phyloP scores from a whole-genome alignment of 345 rosid genomes.

The Capsella bursapastoris region DNA sequence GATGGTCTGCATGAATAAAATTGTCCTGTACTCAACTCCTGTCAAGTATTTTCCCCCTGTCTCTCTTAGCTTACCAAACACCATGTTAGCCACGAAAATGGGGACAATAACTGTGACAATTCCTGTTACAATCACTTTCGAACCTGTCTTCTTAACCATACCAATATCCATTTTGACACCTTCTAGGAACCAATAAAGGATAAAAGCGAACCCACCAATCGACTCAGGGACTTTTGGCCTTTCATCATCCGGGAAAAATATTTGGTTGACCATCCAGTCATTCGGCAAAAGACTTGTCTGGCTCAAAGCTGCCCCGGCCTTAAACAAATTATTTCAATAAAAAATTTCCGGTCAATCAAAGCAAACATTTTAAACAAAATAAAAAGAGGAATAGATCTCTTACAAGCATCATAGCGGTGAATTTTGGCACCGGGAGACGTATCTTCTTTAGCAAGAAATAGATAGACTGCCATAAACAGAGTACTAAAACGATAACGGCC shows the following conservation, averaged over 20 bases:
- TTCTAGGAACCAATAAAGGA: slow-evolving; percentile 52
- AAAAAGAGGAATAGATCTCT: neutral
- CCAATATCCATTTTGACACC: slow-evolving; percentile 60
- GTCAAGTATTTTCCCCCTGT: slow-evolving; percentile 34
- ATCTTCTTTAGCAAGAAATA: slow-evolving; percentile 37
- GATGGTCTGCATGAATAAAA: slow-evolving; percentile 37
- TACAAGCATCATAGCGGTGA: slow-evolving; percentile 46
- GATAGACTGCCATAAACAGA: slow-evolving; percentile 41
- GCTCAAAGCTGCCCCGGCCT: slow-evolving; percentile 45
- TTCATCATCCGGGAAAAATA: slow-evolving; percentile 35
- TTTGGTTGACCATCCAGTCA: slow-evolving; percentile 28
- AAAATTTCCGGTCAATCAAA: neutral
- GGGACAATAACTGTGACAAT: slow-evolving; percentile 44
- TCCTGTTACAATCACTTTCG: slow-evolving; percentile 35
- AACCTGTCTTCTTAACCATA: slow-evolving; percentile 35
- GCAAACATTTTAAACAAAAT: neutral
- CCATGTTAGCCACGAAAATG: slow-evolving; percentile 22
- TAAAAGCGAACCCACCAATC: slow-evolving; percentile 48
- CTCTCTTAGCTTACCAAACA: slow-evolving; percentile 35
- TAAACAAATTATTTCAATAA: neutral
- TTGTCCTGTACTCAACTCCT: slow-evolving; percentile 36
- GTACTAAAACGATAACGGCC: slow-evolving; percentile 28
- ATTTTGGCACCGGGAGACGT: slow-evolving; percentile 36
- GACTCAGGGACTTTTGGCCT: slow-evolving; percentile 43
- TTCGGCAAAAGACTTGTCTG: slow-evolving; percentile 29